Evolutionary conservation across 2,329 filamentous ascomycete species (phyloP), one percentile per base, ranked within the genome.

Genomic region (Fusarium staphyleae): DNA sequence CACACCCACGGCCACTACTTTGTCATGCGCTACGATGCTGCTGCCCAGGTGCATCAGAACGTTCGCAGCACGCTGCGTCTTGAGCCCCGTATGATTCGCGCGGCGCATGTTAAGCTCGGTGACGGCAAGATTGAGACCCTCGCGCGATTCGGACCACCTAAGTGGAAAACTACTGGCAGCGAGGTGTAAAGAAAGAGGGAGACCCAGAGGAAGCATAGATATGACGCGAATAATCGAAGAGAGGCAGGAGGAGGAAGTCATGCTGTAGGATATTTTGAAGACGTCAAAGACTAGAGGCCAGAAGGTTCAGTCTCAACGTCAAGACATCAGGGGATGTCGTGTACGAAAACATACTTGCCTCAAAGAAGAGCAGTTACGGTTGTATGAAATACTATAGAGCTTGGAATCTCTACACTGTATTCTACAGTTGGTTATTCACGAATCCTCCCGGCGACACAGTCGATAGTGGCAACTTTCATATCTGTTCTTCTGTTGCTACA

Each of bases 1-100:
- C 89, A 98, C 82, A 85, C 85, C 62, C 84, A 87, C 65, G 95
- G 95, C 48, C 93, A 98, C 79, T 96, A 99, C 82, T 99, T 99
- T 75, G 89, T 96, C 70, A 90, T 99, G 89, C 90, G 95, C 67
- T 99, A 96, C 81, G 95, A 99, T 74, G 79, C 88, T 50, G 89
- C 87, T 54, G 78, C 87, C 7, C 74, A 79, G 43, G 87, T 90
- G 7, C 93, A 98, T 75, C 78, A 89, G 62, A 81, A 86, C 35
- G 83, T 99, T 33, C 83, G 88, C 57, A 82, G 82, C 55, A 93
- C 90, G 14, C 81, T 99, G 63, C 83, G 85, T 43, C 81, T 96
- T 64, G 95, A 99, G 77, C 93, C 95, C 33, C 82, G 95, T 51
- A 90, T 98, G 85, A 89, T 99, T 60, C 86, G 92, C 53, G 88